Base-by-base conservation (phyloP, 345 rosid species). In the Geranium brycei region DNA sequence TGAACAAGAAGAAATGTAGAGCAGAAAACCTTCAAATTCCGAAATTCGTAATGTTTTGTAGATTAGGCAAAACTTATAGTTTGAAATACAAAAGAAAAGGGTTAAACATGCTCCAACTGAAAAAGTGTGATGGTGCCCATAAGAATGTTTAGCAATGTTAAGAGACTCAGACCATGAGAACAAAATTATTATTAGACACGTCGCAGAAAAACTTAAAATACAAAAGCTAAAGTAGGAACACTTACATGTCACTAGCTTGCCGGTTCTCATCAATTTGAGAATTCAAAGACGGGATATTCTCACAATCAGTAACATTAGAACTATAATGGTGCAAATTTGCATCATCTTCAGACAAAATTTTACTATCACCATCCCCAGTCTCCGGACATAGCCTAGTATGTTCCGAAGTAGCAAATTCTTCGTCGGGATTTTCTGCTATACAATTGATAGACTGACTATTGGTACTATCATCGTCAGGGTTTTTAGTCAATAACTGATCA, bases 181-280 rank as follows among this genome's bases (percentile, higher is more conserved):
- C 3, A 38, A 38, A 5, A 38, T 38, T 5, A 38, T 38, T 1
- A 38, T 10, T 38, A 5, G 6, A 38, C 11, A 38, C 47, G 2
- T 23, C 28, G 28, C 28, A 23, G 28, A 23, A 35, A 35, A 7
- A 35, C 15, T 47, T 6, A 7, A 19, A 66, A 64, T 63, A 68
- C 35, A 64, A 19, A 31, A 55, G 14, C 51, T n/a, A 23, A 35
- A 68, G 58, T 66, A 13, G 53, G 3, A 58, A 40, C 69, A 77
- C 88, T 80, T 79, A 83, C 91, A 68, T 64, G 77, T 66, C 51
- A 63, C 71, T 67, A 47, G 60, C 73, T 62, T 72, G 79, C 73
- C 70, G 53, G 73, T 59, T 68, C 31, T 64, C 77, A 69, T 63
- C 80, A 64, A 62, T 70, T 62, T 69, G 76, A 38, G 72, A 70